Conservation (phyloP, 1,284 basidiomycete genomes). For the Limonomyces culmigenus region DNA sequence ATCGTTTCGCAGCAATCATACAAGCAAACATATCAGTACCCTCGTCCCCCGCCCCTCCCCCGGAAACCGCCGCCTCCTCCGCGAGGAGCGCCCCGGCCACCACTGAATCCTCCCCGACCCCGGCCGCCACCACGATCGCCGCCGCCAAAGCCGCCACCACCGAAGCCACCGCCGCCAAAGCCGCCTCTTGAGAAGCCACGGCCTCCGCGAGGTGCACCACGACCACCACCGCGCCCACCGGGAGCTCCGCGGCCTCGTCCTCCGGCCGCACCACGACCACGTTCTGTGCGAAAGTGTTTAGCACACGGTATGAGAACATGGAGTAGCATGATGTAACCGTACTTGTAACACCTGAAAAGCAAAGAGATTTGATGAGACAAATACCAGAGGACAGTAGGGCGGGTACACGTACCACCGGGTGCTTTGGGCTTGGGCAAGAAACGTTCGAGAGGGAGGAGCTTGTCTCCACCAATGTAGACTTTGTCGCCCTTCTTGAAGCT, state of each 20-base stretch:
- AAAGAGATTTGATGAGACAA: conserved; percentile 3
- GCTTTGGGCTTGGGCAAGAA: conserved; percentile 96
- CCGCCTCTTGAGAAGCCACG: conserved; percentile 23
- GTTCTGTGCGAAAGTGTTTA: conserved; percentile 21
- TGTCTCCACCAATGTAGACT: conserved; percentile 93
- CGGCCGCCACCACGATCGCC: conserved; percentile 16
- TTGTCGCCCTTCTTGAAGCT: conserved; percentile 98
- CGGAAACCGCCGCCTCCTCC: neutral
- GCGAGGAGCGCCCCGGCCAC: neutral
- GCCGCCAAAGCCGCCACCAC: too few species aligned
- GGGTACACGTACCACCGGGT: conserved; percentile 31
- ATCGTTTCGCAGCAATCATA: too few species aligned
- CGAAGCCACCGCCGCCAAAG: conserved; percentile 18
- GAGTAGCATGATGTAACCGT: too few species aligned
- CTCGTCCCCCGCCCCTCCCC: too few species aligned
- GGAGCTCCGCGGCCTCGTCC: conserved; percentile 18
- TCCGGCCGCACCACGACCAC: conserved; percentile 18
- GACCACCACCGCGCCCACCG: conserved; percentile 22
- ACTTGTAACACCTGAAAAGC: neutral
- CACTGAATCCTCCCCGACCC: conserved; percentile 14
- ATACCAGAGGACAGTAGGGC: conserved; percentile 2
- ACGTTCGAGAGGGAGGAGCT: conserved; percentile 89
- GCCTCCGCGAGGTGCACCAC: conserved; percentile 14
- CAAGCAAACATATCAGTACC: neutral
- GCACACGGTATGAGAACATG: too few species aligned